phyloP scores from a whole-genome alignment of 345 rosid genomes.

The Physaria fendleri region DNA sequence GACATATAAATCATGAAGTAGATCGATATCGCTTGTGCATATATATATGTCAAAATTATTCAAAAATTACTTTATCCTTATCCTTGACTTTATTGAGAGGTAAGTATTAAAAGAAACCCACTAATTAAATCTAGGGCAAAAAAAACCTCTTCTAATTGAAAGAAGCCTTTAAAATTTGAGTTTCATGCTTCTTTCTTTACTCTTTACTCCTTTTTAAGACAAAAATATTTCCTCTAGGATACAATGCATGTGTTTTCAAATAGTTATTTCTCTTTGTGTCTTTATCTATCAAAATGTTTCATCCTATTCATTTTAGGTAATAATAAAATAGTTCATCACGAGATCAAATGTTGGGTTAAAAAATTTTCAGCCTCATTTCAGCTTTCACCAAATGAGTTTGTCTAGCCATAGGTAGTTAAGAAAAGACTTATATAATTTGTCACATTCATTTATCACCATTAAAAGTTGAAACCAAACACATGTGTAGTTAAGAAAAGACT shows the following conservation, averaged over 20 bases:
- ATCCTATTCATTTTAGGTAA: constrained; percentile 9
- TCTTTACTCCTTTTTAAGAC: constrained; percentile 6
- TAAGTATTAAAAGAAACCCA: constrained; percentile 18
- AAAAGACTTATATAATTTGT: no score
- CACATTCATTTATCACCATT: constrained; percentile 16
- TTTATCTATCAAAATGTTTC: constrained; percentile 9
- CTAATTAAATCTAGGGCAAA: constrained; percentile 14
- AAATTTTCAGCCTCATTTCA: not conserved
- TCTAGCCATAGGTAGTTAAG: not conserved
- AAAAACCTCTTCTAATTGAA: constrained; percentile 14
- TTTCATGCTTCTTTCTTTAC: constrained; percentile 11
- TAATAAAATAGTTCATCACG: constrained; percentile 6
- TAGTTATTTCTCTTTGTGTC: constrained; percentile 11
- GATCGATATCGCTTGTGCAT: constrained; percentile 11
- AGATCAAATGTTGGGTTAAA: constrained; percentile 6
- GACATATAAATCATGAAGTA: constrained; percentile 22
- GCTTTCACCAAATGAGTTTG: constrained; percentile 8
- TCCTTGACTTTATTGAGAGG: constrained; percentile 20
- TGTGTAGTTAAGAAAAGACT: no score
- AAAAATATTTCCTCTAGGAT: constrained; percentile 3
- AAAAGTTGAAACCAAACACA: constrained; percentile 17
- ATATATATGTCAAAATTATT: constrained; percentile 21
- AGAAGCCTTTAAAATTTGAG: constrained; percentile 17
- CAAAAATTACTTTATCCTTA: constrained; percentile 20
- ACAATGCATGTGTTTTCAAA: constrained; percentile 7